Base-by-base conservation (phyloP, 75 land plant genomes). In the Selaginella tamariscina region DNA sequence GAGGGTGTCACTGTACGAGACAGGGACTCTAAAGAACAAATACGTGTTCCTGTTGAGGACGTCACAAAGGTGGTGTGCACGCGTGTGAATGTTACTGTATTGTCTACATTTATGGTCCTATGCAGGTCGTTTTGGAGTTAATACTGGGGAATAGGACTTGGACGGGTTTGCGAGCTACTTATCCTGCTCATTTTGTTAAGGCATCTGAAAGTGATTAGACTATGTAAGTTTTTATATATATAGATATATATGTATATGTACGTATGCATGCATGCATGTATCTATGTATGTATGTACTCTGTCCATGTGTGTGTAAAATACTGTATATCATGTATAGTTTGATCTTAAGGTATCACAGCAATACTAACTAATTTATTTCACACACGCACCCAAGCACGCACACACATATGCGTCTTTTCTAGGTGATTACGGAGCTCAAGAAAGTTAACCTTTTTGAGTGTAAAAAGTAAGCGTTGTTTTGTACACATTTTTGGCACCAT, bases 11-110 rank as follows among this genome's bases (percentile, higher is more conserved):
- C 98, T 23, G 84, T 89, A 27, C 75, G 98, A 29, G 98, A 94
- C 70, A 83, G 95, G 44, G 98, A 94, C 57, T 81, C 84, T 56
- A 94, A 81, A 68, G 76, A 80, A 30, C 91, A 94, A 72, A 79
- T 94, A 30, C 84, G 95, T 8, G 91, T 94, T 0, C 74, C 70
- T 59, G 77, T 80, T 33, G 82, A 83, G 8, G 83, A 83, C 56
- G 96, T 87, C 1, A 82, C 82, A 1, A 75, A 81, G 0, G 88
- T 93, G 33, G 72, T 93, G 32, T n/a, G n/a, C n/a, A n/a, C n/a
- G n/a, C n/a, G n/a, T n/a, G n/a, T n/a, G n/a, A n/a, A n/a, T n/a
- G n/a, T n/a, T n/a, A n/a, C n/a, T n/a, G n/a, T n/a, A n/a, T n/a
- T n/a, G n/a, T n/a, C n/a, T n/a, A n/a, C n/a, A n/a, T n/a, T n/a